A percentile compares a stretch with the other conserved stretches of the same genome.
These are phyloP conservation scores for Insectozyma bohioensis DNA, from an alignment of 1,139 yeast genomes.

Conservation along the genomic window DNA sequence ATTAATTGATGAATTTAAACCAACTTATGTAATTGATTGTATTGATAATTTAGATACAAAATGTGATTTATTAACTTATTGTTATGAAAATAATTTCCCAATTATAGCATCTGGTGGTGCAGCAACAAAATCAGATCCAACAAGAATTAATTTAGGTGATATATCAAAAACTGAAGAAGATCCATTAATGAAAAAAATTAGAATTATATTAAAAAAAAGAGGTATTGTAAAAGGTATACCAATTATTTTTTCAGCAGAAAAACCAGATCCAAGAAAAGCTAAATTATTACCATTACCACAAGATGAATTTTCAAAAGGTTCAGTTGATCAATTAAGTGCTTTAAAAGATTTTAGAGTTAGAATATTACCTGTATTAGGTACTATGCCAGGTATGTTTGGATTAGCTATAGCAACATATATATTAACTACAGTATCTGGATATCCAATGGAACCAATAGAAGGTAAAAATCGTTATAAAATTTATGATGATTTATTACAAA, in stretches of 20 bases:
- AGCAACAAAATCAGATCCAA: conserved; percentile 64
- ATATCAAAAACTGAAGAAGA: conserved; percentile 77
- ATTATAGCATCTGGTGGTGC: conserved; percentile 95
- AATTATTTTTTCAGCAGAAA: conserved; percentile 89
- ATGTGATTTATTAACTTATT: conserved; percentile 79
- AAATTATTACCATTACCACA: conserved; percentile 79
- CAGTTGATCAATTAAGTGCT: conserved; percentile 85
- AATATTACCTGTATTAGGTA: conserved; percentile 90
- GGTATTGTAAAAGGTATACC: conserved; percentile 81
- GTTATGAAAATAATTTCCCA: conserved; percentile 56
- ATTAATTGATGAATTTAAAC: conserved; percentile 54
- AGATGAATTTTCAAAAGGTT: conserved; percentile 74
- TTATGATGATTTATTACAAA: conserved; percentile 79
- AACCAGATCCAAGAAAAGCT: conserved; percentile 95
- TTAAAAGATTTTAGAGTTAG: conserved; percentile 88
- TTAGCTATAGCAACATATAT: conserved; percentile 83
- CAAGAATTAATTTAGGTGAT: conserved; percentile 45
- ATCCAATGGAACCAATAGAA: conserved; percentile 83
- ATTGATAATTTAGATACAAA: conserved; percentile 95
- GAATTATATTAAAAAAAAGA: conserved; percentile 75
- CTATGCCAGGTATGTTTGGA: conserved; percentile 97
- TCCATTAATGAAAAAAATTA: conserved; percentile 83
- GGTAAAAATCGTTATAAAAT: conserved; percentile 87
- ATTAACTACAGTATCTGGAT: conserved; percentile 77
- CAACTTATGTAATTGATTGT: conserved; percentile 84